These are phyloP conservation scores for Senecio squalidus DNA, from an alignment of 140 eudicot species.

Conservation along the genomic window DNA sequence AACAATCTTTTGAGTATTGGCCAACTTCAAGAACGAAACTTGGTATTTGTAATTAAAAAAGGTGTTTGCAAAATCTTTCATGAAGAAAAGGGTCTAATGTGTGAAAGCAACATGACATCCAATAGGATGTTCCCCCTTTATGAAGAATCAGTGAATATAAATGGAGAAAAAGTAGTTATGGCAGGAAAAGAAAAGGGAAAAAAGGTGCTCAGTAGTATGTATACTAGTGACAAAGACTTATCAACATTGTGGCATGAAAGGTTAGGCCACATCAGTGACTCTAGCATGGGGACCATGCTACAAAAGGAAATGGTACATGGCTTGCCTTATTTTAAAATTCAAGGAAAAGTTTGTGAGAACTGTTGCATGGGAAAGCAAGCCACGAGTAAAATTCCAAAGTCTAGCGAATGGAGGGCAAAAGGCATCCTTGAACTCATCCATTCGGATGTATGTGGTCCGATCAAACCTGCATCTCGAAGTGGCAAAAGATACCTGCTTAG, in stretches of 20 bases:
- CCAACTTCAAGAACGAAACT: slow-evolving; percentile 6
- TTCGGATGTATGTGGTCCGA: too few relatives aligned
- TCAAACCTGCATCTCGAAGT: background rate
- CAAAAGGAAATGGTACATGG: background rate
- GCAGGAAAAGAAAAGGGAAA: too few relatives aligned
- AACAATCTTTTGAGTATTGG: slow-evolving; percentile 3
- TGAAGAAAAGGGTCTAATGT: too few relatives aligned
- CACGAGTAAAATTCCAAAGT: background rate
- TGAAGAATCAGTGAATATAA: too few relatives aligned
- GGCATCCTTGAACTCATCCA: background rate
- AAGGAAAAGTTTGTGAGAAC: background rate
- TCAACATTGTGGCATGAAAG: slow-evolving; percentile 1
- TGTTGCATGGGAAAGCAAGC: background rate
- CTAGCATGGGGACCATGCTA: background rate
- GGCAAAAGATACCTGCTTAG: background rate
- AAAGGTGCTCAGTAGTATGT: background rate
- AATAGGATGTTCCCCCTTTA: background rate
- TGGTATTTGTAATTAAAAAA: too few relatives aligned
- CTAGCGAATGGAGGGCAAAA: background rate
- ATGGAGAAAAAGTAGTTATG: too few relatives aligned
- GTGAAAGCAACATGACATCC: background rate
- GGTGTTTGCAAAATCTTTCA: too few relatives aligned
- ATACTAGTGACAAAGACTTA: background rate
- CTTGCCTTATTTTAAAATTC: background rate
- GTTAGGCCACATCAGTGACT: background rate